A percentile compares a stretch with the other conserved stretches of the same genome.
Conservation (phyloP, 2,329 filamentous ascomycete species). For the Trichoderma koningii region DNA sequence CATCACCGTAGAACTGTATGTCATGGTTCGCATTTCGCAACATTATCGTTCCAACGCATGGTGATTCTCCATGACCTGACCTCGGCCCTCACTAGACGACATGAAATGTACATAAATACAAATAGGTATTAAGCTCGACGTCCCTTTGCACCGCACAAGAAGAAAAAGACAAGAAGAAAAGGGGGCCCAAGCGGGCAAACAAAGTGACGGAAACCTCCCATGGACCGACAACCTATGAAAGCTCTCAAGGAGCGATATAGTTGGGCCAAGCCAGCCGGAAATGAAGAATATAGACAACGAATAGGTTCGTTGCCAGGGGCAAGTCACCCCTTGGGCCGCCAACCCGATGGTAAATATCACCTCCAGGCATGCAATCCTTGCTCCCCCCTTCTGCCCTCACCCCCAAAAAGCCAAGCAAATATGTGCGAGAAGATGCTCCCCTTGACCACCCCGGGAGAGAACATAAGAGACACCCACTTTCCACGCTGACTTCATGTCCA, state of each 20-base stretch:
- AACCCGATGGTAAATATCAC: background rate
- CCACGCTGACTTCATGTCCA: background rate
- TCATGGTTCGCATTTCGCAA: background rate
- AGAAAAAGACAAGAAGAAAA: background rate
- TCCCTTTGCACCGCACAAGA: background rate
- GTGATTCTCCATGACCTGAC: too few relatives aligned
- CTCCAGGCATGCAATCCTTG: background rate
- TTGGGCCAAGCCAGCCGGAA: background rate
- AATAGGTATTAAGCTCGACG: too few relatives aligned
- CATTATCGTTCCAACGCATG: too few relatives aligned
- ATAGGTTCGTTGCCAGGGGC: background rate
- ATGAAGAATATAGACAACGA: background rate
- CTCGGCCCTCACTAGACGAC: too few relatives aligned
- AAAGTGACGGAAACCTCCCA: background rate
- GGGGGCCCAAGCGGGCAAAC: too few relatives aligned
- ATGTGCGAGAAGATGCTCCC: conserved; percentile 18
- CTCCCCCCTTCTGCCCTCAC: too few relatives aligned
- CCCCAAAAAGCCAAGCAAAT: background rate
- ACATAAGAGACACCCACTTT: background rate
- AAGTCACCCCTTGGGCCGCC: background rate
- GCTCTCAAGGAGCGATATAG: background rate
- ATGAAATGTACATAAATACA: too few relatives aligned
- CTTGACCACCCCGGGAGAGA: background rate
- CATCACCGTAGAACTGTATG: background rate
- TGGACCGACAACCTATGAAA: background rate